Conservation (phyloP, 1,284 basidiomycete genomes). For the Cryptococcus deneoformans region DNA sequence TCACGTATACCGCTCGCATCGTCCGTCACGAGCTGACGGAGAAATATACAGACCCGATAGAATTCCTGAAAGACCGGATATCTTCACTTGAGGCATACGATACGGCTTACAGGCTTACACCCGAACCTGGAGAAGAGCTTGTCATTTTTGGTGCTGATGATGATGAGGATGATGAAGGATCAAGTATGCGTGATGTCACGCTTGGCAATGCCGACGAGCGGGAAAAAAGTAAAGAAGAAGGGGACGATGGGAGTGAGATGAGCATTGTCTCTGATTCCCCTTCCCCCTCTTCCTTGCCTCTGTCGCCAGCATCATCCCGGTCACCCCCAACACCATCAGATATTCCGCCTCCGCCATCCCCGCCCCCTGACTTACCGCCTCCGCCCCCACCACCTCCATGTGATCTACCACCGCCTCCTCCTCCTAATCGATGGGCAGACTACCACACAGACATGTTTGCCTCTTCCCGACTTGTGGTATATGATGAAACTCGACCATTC, state of each 20-base stretch:
- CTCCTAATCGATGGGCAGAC: constrained; percentile 16
- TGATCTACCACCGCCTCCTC: not conserved
- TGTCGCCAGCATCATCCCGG: constrained; percentile 3
- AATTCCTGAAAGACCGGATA: constrained; percentile 8
- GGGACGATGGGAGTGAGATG: not conserved
- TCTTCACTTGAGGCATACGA: not conserved
- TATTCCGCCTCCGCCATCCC: not conserved
- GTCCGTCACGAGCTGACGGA: not conserved
- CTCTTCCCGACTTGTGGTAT: constrained; percentile 19
- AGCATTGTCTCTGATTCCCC: not conserved
- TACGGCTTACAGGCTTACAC: constrained; percentile 1
- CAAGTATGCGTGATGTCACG: not conserved
- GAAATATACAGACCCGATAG: constrained; percentile 14
- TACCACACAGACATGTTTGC: constrained; percentile 26
- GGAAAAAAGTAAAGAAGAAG: not conserved
- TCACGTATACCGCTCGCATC: not conserved
- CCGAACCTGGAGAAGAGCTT: constrained; percentile 11
- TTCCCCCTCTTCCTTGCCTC: not conserved
- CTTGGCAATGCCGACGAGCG: not conserved
- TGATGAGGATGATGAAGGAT: not conserved
- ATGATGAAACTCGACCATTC: not conserved
- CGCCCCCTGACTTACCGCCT: not conserved
- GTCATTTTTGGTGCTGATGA: constrained; percentile 13
- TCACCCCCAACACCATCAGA: constrained; percentile 1
- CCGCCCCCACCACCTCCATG: constrained; percentile 3